Percentiles rank a stretch among this genome's conserved stretches.
phyloP scores from a whole-genome alignment of 495 filamentous ascomycete genomes.

The Neurospora terricola region DNA sequence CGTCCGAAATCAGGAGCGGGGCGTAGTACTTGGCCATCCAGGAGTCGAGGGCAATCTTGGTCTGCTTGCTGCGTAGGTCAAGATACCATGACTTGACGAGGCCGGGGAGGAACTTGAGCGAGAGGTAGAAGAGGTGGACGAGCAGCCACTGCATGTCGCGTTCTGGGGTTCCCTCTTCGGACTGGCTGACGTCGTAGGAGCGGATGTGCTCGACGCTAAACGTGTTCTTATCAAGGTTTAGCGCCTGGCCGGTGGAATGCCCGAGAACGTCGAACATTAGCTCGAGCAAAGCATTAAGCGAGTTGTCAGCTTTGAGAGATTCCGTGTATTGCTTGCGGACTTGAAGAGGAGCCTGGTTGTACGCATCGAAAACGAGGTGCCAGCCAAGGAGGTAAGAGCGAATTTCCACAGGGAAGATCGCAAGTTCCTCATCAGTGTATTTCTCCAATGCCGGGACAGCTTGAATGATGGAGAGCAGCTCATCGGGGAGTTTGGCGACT shows the following conservation, averaged over 20 bases:
- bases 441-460: slow-evolving; percentile 36
- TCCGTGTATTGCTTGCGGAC: slow-evolving; percentile 70
- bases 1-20: slow-evolving; percentile 63
- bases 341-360: slow-evolving; percentile 66
- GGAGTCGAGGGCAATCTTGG: slow-evolving; percentile 58
- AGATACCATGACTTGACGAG: slow-evolving; percentile 83
- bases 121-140: slow-evolving; percentile 76
- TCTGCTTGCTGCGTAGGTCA: slow-evolving; percentile 62
- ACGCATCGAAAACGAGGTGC: slow-evolving; percentile 84
- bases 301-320: slow-evolving; percentile 62
- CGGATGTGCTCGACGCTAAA: slow-evolving; percentile 53
- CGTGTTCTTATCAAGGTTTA: slow-evolving; percentile 40
- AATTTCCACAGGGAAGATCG: slow-evolving; percentile 41
- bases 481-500: slow-evolving; percentile 55
- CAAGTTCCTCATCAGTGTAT: slow-evolving; percentile 35
- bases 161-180: slow-evolving; percentile 47
- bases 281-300: slow-evolving; percentile 56
- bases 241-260: slow-evolving; percentile 53
- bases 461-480: slow-evolving; percentile 58
- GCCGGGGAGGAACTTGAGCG: slow-evolving; percentile 62
- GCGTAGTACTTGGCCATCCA: slow-evolving; percentile 87
- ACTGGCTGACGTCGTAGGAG: slow-evolving; percentile 49
- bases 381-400: slow-evolving; percentile 83
- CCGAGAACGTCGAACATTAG: slow-evolving; percentile 79
- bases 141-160: slow-evolving; percentile 72